These are phyloP conservation scores for Tetracladium marchalianum DNA, from an alignment of 495 filamentous ascomycete genomes.

Conservation along the genomic window DNA sequence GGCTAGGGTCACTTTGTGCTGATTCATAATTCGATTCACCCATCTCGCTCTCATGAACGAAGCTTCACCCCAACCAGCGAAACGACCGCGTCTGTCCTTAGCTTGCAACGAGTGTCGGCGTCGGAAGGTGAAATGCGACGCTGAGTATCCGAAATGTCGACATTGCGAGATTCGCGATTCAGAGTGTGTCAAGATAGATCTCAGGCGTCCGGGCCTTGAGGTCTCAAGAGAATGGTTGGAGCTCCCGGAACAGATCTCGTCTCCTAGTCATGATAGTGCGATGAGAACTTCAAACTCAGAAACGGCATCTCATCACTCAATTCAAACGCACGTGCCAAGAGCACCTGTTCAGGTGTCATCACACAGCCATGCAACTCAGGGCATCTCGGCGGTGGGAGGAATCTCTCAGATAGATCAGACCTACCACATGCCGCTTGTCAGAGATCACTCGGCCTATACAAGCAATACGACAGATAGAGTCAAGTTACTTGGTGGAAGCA, in stretches of 20 bases:
- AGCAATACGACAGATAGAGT: neutral
- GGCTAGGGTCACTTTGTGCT: too few species aligned
- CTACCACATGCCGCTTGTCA: neutral
- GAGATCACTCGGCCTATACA: neutral
- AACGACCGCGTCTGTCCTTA: neutral
- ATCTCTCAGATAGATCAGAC: neutral
- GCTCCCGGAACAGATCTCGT: neutral
- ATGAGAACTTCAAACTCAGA: too few species aligned
- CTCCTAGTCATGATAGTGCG: neutral
- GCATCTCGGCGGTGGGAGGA: neutral
- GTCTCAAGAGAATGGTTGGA: neutral
- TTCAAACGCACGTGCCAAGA: too few species aligned
- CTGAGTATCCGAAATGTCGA: neutral
- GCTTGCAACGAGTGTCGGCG: constrained; percentile 1
- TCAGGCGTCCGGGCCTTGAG: neutral
- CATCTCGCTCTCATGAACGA: too few species aligned
- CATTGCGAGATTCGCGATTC: neutral
- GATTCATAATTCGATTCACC: too few species aligned
- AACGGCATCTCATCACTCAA: too few species aligned
- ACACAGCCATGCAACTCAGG: too few species aligned
- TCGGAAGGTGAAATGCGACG: constrained; percentile 1
- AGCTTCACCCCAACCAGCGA: too few species aligned
- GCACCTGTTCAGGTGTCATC: too few species aligned
- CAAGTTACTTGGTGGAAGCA: neutral
- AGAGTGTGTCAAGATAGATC: neutral